Conservation (phyloP, 2,329 filamentous ascomycete species). For the Aspergillus pseudotamarii region DNA sequence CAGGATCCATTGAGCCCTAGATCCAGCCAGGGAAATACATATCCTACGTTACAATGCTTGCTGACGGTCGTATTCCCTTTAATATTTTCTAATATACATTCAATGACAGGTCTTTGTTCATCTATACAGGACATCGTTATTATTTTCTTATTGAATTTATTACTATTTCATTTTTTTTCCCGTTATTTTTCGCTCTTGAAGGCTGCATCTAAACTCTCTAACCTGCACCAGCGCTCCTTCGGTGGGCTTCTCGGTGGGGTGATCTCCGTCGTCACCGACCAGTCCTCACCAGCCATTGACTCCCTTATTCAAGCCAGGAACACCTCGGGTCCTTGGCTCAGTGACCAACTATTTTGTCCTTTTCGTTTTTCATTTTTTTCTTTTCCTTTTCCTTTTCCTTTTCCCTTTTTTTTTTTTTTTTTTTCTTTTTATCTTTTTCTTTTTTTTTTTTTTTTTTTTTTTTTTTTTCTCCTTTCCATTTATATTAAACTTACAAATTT, state of each 20-base stretch:
- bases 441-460: conserved; percentile 11
- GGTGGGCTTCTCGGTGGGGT: conserved; percentile 26
- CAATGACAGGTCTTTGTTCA: conserved; percentile 18
- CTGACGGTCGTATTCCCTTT: neutral
- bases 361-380: conserved; percentile 8
- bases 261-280: conserved; percentile 27
- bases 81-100: neutral
- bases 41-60: conserved; percentile 1
- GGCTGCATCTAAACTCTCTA: conserved; percentile 5
- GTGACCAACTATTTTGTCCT: neutral
- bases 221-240: conserved; percentile 22
- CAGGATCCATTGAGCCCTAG: conserved; percentile 6
- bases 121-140: neutral
- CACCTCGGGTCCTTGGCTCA: conserved; percentile 28
- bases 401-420: conserved; percentile 9
- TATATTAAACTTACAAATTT: conserved; percentile 9
- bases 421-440: too few species aligned
- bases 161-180: neutral
- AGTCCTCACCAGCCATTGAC: conserved; percentile 27
- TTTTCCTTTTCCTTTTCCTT: neutral
- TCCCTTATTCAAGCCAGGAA: conserved; percentile 27
- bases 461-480: neutral
- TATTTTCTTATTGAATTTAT: neutral
- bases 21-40: neutral
- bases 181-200: neutral